These are phyloP conservation scores for Aspergillus affinis DNA, from an alignment of 495 filamentous ascomycete species.

Conservation along the genomic window DNA sequence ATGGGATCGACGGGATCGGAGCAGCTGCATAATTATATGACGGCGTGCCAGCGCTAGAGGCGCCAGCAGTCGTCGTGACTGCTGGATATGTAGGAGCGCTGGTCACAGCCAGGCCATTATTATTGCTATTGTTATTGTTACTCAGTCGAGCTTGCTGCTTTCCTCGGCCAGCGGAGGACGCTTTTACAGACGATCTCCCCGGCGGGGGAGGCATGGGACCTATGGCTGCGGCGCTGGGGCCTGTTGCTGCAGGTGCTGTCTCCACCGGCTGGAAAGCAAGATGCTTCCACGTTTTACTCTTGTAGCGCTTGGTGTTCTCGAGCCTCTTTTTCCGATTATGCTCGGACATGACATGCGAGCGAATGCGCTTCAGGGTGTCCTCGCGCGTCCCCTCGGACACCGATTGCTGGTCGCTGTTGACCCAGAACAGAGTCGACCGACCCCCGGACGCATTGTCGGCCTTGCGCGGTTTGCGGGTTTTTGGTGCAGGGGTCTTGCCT, in stretches of 20 bases:
- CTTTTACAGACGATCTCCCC: conserved; percentile 11
- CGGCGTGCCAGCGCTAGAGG: conserved; percentile 8
- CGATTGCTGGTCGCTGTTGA: conserved; percentile 43
- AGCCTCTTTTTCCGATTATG: conserved; percentile 51
- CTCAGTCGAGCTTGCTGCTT: background rate
- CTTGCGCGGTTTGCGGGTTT: conserved; percentile 44
- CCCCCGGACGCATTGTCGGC: conserved; percentile 33
- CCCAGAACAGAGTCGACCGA: conserved; percentile 48
- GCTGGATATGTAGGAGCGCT: conserved; percentile 15
- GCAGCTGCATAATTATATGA: conserved; percentile 14
- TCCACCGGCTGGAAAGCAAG: conserved; percentile 40
- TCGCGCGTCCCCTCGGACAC: conserved; percentile 41
- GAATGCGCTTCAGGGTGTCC: conserved; percentile 49
- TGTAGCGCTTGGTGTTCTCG: conserved; percentile 45
- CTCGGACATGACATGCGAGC: conserved; percentile 53
- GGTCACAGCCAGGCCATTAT: background rate
- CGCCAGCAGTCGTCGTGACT: conserved; percentile 14
- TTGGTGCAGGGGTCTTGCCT: conserved; percentile 31
- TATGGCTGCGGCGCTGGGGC: conserved; percentile 18
- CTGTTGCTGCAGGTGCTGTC: conserved; percentile 19
- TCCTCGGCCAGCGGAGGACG: conserved; percentile 9
- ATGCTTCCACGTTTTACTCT: conserved; percentile 46
- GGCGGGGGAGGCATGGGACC: conserved; percentile 16
- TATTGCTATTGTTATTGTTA: background rate
- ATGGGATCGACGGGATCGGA: conserved; percentile 8